A percentile compares a stretch with the other conserved stretches of the same genome.
Conservation (phyloP, 345 rosid species). For the Triadica sebifera region DNA sequence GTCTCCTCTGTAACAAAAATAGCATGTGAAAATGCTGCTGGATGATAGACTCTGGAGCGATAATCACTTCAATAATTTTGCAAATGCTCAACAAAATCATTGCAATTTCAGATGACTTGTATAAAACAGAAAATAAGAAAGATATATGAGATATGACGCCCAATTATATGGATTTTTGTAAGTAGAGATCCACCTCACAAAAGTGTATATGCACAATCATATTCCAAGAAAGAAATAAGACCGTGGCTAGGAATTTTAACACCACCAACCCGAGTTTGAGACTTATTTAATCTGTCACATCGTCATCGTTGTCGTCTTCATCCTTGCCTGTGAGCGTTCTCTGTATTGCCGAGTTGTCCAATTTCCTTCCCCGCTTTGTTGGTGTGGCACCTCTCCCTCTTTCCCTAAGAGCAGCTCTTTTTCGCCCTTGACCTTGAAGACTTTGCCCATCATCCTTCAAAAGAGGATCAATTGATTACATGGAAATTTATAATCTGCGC, state of each 20-base stretch:
- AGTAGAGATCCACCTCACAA: too few relatives aligned
- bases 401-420: slow-evolving; percentile 72
- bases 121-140: not conserved
- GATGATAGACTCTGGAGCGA: not conserved
- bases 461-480: slow-evolving; percentile 10
- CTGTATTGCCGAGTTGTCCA: slow-evolving; percentile 58
- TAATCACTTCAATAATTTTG: not conserved
- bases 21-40: not conserved
- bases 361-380: slow-evolving; percentile 75
- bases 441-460: slow-evolving; percentile 53
- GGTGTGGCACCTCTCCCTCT: slow-evolving; percentile 62
- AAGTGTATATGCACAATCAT: too few relatives aligned
- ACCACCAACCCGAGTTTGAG: slow-evolving; percentile 69
- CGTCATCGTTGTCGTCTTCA: slow-evolving; percentile 67
- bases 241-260: not conserved
- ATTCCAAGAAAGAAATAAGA: not conserved
- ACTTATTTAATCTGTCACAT: slow-evolving; percentile 42
- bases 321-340: slow-evolving; percentile 58
- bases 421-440: slow-evolving; percentile 52
- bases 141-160: not conserved
- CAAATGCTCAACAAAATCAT: not conserved
- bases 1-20: not conserved
- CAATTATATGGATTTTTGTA: not conserved
- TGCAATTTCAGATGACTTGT: not conserved
- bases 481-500: not conserved